Conservation (phyloP, 179 eudicot species). For the Amaranthus tricolor region DNA sequence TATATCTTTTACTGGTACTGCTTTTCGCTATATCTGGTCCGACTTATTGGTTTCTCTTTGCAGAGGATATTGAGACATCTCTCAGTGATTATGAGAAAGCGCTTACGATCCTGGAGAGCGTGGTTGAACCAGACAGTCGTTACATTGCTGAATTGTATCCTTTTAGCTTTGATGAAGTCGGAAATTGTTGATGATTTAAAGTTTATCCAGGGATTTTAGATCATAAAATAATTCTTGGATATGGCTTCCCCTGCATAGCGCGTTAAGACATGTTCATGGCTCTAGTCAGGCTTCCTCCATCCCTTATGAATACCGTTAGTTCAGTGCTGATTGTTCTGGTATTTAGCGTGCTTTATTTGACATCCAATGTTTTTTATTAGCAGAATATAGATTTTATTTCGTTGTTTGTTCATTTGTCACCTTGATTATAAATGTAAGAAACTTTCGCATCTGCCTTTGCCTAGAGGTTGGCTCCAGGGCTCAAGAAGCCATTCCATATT, state of each 20-base stretch:
- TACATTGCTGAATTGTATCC: conserved; percentile 88
- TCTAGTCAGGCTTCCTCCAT: neutral
- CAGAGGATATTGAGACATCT: conserved; percentile 95
- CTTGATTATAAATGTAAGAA: conserved; percentile 56
- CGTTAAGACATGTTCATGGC: neutral
- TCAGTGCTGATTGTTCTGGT: neutral
- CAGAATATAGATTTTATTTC: neutral
- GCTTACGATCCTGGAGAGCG: conserved; percentile 65
- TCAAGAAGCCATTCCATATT: conserved; percentile 85
- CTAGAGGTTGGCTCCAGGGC: conserved; percentile 78
- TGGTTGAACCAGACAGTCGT: conserved; percentile 84
- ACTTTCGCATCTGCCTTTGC: conserved; percentile 81
- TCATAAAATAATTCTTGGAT: neutral
- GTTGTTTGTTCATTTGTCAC: conserved; percentile 21
- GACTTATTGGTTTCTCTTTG: conserved; percentile 17
- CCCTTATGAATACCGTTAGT: neutral
- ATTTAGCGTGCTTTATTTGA: neutral
- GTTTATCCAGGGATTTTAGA: too few relatives aligned
- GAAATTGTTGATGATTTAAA: neutral
- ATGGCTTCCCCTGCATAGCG: neutral
- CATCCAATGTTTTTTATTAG: neutral
- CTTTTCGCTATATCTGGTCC: neutral
- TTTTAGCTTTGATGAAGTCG: conserved; percentile 16
- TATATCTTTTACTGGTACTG: neutral
- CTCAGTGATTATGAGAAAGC: conserved; percentile 82